phyloP scores from a whole-genome alignment of 1,284 basidiomycete species.

The Gymnopus androsaceus region DNA sequence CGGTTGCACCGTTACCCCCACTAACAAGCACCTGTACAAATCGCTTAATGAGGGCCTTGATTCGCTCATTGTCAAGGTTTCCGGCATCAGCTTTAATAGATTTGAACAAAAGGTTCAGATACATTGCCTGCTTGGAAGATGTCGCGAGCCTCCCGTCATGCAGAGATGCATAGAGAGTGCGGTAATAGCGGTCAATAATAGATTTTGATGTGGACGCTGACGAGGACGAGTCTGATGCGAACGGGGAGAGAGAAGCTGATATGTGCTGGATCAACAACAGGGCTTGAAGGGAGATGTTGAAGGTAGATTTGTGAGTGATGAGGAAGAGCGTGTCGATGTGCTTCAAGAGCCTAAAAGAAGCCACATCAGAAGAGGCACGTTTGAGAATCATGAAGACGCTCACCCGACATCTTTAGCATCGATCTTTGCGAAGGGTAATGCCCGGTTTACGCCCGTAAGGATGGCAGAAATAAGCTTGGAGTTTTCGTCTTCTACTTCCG shows the following conservation, averaged over 20 bases:
- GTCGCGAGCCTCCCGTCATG: conserved; percentile 80
- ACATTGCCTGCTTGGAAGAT: conserved; percentile 96
- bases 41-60: conserved; percentile 85
- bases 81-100: conserved; percentile 81
- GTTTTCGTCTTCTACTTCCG: conserved; percentile 78
- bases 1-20: conserved; percentile 73
- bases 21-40: conserved; percentile 82
- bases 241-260: conserved; percentile 46
- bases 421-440: conserved; percentile 88
- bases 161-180: conserved; percentile 88
- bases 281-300: conserved; percentile 96
- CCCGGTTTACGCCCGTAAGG: conserved; percentile 93
- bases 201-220: conserved; percentile 49
- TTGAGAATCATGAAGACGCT: conserved; percentile 18
- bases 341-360: conserved; percentile 64
- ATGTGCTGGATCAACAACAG: conserved; percentile 93
- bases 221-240: conserved; percentile 38
- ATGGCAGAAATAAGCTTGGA: conserved; percentile 90
- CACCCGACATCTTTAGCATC: conserved; percentile 57
- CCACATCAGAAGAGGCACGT: conserved; percentile 6
- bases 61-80: conserved; percentile 46
- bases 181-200: conserved; percentile 86
- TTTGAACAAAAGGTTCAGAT: conserved; percentile 94
- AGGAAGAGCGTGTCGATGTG: conserved; percentile 95
- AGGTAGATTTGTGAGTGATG: conserved; percentile 92